Conservation (phyloP, 176 grass and related monocot species). For the Oryza officinalis region DNA sequence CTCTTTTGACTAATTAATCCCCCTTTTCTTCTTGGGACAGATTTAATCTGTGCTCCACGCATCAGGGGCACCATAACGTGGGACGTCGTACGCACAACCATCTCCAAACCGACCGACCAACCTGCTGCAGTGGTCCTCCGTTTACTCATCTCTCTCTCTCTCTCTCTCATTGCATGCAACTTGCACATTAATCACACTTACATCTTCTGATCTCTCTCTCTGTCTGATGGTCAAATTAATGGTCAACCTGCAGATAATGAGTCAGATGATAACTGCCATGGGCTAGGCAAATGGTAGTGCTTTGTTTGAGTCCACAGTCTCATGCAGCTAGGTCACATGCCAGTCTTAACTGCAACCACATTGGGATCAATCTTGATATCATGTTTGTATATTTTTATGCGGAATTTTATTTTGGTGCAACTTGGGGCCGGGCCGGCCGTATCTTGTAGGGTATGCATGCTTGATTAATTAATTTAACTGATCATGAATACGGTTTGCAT, state of each 20-base stretch:
- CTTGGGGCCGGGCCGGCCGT: background rate
- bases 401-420: slow-evolving; percentile 1
- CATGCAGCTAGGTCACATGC: slow-evolving; percentile 32
- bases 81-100: slow-evolving; percentile 39
- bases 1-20: slow-evolving; percentile 8
- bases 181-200: background rate
- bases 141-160: background rate
- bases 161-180: background rate
- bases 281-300: background rate
- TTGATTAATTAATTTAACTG: background rate
- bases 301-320: slow-evolving; percentile 8
- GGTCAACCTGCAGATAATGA: background rate
- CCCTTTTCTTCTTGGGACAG: background rate
- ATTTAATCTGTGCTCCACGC: background rate
- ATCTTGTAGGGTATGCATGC: slow-evolving; percentile 13
- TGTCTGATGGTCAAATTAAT: slow-evolving; percentile 13
- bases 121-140: slow-evolving; percentile 21
- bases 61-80: slow-evolving; percentile 48
- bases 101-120: slow-evolving; percentile 61
- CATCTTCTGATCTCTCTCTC: background rate
- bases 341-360: slow-evolving; percentile 24
- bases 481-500: background rate
- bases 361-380: slow-evolving; percentile 8
- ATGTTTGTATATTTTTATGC: background rate
- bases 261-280: background rate